Evolutionary conservation across 768 basidiomycete species (phyloP).

Genomic region (Russula emetica): DNA sequence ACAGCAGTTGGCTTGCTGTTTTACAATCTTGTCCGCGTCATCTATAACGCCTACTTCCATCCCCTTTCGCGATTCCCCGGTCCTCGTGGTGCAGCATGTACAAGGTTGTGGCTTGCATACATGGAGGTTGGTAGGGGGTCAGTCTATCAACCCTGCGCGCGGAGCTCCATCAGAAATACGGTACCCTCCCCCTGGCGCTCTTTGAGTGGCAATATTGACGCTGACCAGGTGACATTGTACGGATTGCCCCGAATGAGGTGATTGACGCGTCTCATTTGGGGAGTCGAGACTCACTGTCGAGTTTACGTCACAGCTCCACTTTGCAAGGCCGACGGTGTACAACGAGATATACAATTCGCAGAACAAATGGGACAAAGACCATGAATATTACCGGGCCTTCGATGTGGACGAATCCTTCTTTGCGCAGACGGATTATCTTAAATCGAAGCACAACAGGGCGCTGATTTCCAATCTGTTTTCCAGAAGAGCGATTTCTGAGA

Average conservation of each 20-base stretch:
- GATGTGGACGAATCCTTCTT: slow-evolving; percentile 38
- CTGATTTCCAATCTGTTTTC: slow-evolving; percentile 40
- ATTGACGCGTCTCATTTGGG: background rate
- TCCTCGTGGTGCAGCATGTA: too few relatives aligned
- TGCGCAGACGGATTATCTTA: slow-evolving; percentile 36
- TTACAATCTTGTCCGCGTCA: too few relatives aligned
- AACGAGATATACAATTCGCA: slow-evolving; percentile 21
- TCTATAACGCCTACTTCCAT: too few relatives aligned
- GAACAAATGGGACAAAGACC: slow-evolving; percentile 39
- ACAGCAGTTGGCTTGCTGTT: too few relatives aligned
- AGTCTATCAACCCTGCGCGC: slow-evolving; percentile 10
- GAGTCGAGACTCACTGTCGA: background rate
- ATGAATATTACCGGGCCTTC: slow-evolving; percentile 39
- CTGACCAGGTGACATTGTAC: slow-evolving; percentile 14
- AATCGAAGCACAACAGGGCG: slow-evolving; percentile 35
- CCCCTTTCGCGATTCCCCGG: too few relatives aligned
- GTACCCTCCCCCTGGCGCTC: background rate
- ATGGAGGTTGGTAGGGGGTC: too few relatives aligned
- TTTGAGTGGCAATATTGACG: background rate
- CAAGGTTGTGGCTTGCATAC: too few relatives aligned
- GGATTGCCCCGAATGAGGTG: slow-evolving; percentile 23
- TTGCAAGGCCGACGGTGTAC: slow-evolving; percentile 13
- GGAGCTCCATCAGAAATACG: slow-evolving; percentile 19
- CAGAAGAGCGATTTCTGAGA: slow-evolving; percentile 36
- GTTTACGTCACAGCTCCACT: slow-evolving; percentile 14